Base-by-base conservation (phyloP, 345 rosid species). In the Citropsis articulata region DNA sequence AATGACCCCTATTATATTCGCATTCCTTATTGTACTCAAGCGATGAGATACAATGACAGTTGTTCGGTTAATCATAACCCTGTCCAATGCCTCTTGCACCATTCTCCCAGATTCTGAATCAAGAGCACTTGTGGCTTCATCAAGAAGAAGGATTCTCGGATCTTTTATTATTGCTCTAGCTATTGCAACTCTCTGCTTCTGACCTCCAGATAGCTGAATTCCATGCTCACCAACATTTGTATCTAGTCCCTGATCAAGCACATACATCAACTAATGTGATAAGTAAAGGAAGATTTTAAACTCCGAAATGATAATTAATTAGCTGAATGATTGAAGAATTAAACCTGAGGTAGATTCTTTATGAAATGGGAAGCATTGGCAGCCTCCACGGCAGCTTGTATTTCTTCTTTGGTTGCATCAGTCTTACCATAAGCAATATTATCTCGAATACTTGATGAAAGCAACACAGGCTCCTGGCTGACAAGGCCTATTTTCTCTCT, bases 181-280 rank as follows among this genome's bases (percentile, higher is more conserved):
- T 71, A 91, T 89, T 0, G 93, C 97, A 3, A 92, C 79, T 77
- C 94, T 88, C 82, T 92, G 97, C 81, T 94, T 92, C 70, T 92
- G 97, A 0, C 98, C 98, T 28, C 97, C 92, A 0, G 97, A 94
- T 21, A 94, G 88, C 80, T 88, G 94, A 30, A 87, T 88, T 45
- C 97, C 98, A 35, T 90, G 97, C 76, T 94, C 97, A 1, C 98
- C 97, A 24, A 91, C 97, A 90, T 82, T 83, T 3, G 94, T 92
- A 53, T 91, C 90, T 38, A 91, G 55, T 35, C 95, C 97, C 97
- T 91, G 53, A 56, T 24, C 5, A 57, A 27, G 6, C 30, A 56
- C 12, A 22, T 27, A 10, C 50, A 42, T 12, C 14, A 42, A 12
- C 50, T 42, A 42, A 12, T 42, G 50, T 42, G 50, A 42, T 2